These are phyloP conservation scores for Sherardia arvensis DNA, from an alignment of 257 asterid genomes.

Conservation along the genomic window DNA sequence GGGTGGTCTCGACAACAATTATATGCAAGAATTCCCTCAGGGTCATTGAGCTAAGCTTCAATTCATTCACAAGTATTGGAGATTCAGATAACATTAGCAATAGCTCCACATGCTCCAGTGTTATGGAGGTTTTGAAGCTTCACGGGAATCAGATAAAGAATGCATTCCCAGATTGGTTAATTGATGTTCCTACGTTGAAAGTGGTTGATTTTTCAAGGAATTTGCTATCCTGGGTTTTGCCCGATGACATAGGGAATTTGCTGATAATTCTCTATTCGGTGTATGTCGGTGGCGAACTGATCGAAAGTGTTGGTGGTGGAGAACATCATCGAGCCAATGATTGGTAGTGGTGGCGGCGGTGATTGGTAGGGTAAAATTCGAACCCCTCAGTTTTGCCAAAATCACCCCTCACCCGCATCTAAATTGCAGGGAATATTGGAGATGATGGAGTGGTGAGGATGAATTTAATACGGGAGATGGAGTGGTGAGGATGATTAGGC, in stretches of 20 bases:
- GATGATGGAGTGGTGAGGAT: no score
- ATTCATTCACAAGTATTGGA: constrained; percentile 64
- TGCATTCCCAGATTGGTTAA: constrained; percentile 41
- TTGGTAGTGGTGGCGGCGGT: no score
- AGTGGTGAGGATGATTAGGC: no score
- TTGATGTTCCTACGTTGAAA: constrained; percentile 36
- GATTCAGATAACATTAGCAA: constrained; percentile 13
- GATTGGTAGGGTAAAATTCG: no score
- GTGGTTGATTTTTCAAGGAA: constrained; percentile 58
- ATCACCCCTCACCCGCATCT: no score
- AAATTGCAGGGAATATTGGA: no score
- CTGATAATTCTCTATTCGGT: constrained; percentile 56
- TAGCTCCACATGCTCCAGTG: constrained; percentile 31
- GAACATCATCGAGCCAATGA: no score
- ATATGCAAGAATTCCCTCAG: constrained; percentile 42
- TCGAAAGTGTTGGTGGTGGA: no score
- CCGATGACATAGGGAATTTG: constrained; percentile 42
- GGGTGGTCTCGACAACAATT: constrained; percentile 50
- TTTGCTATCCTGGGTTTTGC: constrained; percentile 43
- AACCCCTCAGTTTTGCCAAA: no score
- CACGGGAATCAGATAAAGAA: constrained; percentile 68
- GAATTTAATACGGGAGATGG: no score
- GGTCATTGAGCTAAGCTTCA: constrained; percentile 53
- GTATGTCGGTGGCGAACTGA: no score
- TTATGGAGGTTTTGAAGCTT: constrained; percentile 48